Evolutionary conservation across 345 rosid genomes (phyloP), one percentile per base, ranked within the genome.

Genomic region (Gossypium ekmanianum): DNA sequence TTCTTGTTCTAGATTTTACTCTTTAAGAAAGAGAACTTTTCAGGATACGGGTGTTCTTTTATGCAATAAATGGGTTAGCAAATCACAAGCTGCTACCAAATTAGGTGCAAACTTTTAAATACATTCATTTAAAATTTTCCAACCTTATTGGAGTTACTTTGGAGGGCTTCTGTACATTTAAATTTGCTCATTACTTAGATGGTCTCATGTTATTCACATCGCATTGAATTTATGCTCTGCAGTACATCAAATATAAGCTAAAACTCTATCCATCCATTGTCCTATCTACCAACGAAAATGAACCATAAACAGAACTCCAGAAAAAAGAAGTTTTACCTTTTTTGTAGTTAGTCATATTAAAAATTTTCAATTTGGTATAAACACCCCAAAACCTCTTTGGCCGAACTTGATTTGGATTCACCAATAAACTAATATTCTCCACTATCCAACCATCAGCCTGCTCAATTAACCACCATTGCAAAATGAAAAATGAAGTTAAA

Each of bases 401-500:
- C 50, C 97, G 94, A 61, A 87, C 88, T 79, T 90, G 97, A 74
- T 94, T 94, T 8, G 98, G 97, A 79, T 92, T 94, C 7, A 85
- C 91, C 71, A 94, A 77, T 76, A 94, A 85, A 80, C 89, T 91
- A 77, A 94, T 94, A 87, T 83, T 89, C 84, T 90, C 97, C 80
- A 94, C 89, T 73, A 84, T 91, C 97, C 97, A 94, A 61, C 97
- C 97, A 82, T 94, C 98, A 63, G 97, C 97, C 98, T 94, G 79
- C 80, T 77, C 44, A 77, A 70, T 47, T 43, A 79, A n/a, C 22
- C 70, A 50, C 3, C 20, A 61, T 7, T 24, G 41, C 41, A 34
- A 34, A 34, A 1, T 34, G 41, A 68, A 39, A 18, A 9, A 39
- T 10, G 8, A 2, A 34, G 8, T 34, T 48, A 16, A 73, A 4